A percentile compares a stretch with the other conserved stretches of the same genome.
Evolutionary conservation across 164 flowering plant species (phyloP).

Genomic region (Stephania yunnanensis): DNA sequence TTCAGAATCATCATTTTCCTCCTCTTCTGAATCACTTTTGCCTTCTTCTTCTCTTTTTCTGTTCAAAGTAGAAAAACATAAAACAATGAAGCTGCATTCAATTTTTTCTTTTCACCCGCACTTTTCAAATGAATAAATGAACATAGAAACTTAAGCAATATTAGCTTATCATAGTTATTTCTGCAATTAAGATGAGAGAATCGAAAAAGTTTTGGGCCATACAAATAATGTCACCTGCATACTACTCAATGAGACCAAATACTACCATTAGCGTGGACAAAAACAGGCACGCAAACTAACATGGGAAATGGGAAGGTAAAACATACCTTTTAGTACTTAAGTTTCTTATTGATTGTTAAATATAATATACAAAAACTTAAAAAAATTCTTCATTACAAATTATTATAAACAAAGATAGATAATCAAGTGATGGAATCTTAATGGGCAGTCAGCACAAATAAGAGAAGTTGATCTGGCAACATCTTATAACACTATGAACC

Average conservation of each 20-base stretch:
- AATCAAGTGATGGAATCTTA: background rate
- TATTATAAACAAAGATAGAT: too few species aligned
- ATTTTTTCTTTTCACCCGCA: background rate
- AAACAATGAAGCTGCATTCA: background rate
- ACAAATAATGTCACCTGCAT: too few species aligned
- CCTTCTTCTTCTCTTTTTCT: constrained; percentile 22
- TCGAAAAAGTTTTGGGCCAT: too few species aligned
- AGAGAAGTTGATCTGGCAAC: background rate
- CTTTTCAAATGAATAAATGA: background rate
- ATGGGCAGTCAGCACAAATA: background rate
- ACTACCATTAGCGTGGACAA: too few species aligned
- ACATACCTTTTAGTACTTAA: too few species aligned
- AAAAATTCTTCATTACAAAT: too few species aligned
- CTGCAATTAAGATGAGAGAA: background rate
- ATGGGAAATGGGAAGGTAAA: too few species aligned
- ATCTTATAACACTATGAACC: background rate
- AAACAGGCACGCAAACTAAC: too few species aligned
- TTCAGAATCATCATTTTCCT: constrained; percentile 9
- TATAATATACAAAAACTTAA: too few species aligned
- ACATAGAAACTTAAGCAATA: too few species aligned
- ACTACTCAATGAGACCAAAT: too few species aligned
- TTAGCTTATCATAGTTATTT: background rate
- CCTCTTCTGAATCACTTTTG: constrained; percentile 16
- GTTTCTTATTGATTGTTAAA: too few species aligned
- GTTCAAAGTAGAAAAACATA: background rate